Base-by-base conservation (phyloP, 176 grass and related monocot species). In the Aegilops speltoides region DNA sequence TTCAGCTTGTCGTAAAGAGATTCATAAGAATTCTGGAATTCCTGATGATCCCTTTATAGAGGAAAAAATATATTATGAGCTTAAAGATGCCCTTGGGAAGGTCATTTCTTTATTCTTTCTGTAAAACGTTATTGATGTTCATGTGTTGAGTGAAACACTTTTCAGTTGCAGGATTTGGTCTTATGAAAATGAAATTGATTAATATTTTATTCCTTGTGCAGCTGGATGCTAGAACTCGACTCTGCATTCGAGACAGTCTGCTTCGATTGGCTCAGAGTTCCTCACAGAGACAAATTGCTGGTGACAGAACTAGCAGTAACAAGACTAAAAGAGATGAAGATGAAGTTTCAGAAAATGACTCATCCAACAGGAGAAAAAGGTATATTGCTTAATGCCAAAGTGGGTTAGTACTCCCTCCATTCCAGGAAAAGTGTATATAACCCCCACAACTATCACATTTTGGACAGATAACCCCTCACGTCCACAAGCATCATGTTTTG, bases 201-300 rank as follows among this genome's bases (percentile, higher is more conserved):
- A 67, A 65, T 56, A 50, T 61, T 75, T 79, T 87, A 72, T 84
- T 41, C 59, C 79, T 84, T 85, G 37, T 65, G 64, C 90, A 98
- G 96, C 83, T 98, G 90, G 92, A 96, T 86, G 86, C 82, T 80
- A 90, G 83, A 88, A 88, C 95, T 77, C 89, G 88, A 45, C 46
- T 88, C 29, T 93, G 96, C 65, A 88, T 98, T 86, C 88, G 87
- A 84, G 93, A 98, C 80, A 96, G 96, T 90, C 86, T 98, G 82
- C 80, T 96, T 83, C 93, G 96, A 76, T 88, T 98, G 87, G 92
- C 93, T 68, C 77, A 63, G 88, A 96, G 93, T 94, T 80, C 92
- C 54, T 80, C 90, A 79, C 88, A 96, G 85, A 96, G 96, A 81
- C 88, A 98, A 90, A 86, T 81, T 89, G 23, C 85, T 68, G 73